phyloP scores from a whole-genome alignment of 345 rosid genomes.

The Corchorus capsularis region DNA sequence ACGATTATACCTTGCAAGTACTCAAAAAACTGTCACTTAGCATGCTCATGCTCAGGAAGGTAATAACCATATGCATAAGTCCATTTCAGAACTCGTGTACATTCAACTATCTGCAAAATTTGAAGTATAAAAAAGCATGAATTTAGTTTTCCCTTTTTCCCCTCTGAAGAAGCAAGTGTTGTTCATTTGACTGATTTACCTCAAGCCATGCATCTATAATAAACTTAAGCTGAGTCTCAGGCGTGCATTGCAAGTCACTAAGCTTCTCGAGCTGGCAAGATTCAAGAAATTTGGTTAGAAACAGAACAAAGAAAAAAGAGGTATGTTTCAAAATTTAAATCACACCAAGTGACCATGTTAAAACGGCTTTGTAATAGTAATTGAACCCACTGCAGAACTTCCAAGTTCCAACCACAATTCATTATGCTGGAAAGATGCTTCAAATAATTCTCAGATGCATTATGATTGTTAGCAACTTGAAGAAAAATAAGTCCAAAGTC shows the following conservation, averaged over 20 bases:
- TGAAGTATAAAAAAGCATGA: constrained; percentile 15
- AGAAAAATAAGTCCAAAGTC: constrained; percentile 21
- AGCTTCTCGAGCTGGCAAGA: constrained; percentile 82
- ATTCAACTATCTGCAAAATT: constrained; percentile 82
- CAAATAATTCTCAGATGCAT: not conserved
- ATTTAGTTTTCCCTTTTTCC: not conserved
- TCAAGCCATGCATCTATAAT: constrained; percentile 97
- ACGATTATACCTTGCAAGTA: constrained; percentile 82
- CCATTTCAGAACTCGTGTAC: constrained; percentile 97
- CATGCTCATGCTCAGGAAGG: constrained; percentile 81
- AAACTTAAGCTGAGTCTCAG: constrained; percentile 95
- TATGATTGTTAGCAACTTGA: not conserved
- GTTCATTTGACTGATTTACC: constrained; percentile 43
- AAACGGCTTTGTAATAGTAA: constrained; percentile 7
- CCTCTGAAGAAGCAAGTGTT: not conserved
- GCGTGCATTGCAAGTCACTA: constrained; percentile 77
- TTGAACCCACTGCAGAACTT: constrained; percentile 4
- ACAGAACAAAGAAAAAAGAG: not conserved
- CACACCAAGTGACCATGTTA: not conserved
- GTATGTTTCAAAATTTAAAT: not conserved
- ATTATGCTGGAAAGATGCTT: constrained; percentile 3
- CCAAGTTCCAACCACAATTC: constrained; percentile 2
- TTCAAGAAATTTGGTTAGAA: constrained; percentile 14
- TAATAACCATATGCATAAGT: constrained; percentile 98
- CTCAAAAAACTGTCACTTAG: constrained; percentile 88